Percentiles rank a stretch among this genome's conserved stretches.
Evolutionary conservation across 768 basidiomycete species (phyloP).

Genomic region (Pisolithus marmoratus): DNA sequence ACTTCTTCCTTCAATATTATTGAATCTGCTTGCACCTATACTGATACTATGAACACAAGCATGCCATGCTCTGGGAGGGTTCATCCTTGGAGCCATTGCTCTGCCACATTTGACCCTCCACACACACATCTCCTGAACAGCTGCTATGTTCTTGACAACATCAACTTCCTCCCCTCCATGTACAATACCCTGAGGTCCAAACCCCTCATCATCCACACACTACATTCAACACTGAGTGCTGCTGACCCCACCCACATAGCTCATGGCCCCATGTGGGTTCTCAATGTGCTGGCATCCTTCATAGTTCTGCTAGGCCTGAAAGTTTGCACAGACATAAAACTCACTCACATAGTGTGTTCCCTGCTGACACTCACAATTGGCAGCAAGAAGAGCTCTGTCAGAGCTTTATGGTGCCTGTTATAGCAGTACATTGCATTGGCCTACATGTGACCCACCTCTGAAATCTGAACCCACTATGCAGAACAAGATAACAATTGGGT

Average conservation of each 20-base stretch:
- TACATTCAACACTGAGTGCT: slow-evolving; percentile 55
- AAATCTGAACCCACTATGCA: slow-evolving; percentile 15
- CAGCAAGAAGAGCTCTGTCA: slow-evolving; percentile 59
- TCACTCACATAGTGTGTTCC: slow-evolving; percentile 42
- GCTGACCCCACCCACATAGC: slow-evolving; percentile 55
- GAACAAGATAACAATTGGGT: slow-evolving; percentile 11
- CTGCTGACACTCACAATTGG: slow-evolving; percentile 52
- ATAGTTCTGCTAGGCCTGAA: slow-evolving; percentile 60
- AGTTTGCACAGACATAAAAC: slow-evolving; percentile 38
- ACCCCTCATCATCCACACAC: slow-evolving; percentile 53
- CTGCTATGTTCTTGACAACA: slow-evolving; percentile 45
- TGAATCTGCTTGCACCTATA: slow-evolving; percentile 58
- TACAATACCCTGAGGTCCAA: slow-evolving; percentile 31
- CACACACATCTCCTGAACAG: slow-evolving; percentile 44
- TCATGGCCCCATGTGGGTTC: slow-evolving; percentile 75
- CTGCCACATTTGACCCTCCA: slow-evolving; percentile 46
- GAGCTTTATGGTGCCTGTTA: slow-evolving; percentile 52
- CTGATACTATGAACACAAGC: slow-evolving; percentile 65
- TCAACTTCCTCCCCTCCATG: slow-evolving; percentile 29
- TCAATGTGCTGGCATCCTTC: slow-evolving; percentile 59
- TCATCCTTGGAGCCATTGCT: slow-evolving; percentile 48
- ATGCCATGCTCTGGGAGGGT: slow-evolving; percentile 68
- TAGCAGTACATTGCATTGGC: slow-evolving; percentile 68
- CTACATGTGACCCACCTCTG: slow-evolving; percentile 52
- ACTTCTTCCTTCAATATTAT: slow-evolving; percentile 57